phyloP scores from a whole-genome alignment of 257 asterid genomes.

The Solanum etuberosum region DNA sequence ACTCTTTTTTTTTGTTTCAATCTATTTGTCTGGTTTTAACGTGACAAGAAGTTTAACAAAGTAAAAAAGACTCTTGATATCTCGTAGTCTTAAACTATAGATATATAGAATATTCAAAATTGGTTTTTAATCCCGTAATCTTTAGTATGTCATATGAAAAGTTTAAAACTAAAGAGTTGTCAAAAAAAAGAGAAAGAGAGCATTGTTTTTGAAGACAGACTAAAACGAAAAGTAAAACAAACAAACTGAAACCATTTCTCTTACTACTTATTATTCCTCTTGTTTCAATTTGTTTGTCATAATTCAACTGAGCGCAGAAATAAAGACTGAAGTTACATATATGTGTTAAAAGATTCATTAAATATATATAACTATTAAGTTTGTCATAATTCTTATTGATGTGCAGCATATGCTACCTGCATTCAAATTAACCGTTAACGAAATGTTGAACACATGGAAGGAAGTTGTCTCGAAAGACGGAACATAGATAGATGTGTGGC shows the following conservation, averaged over 20 bases:
- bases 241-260: too few relatives aligned
- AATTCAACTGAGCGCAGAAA: too few relatives aligned
- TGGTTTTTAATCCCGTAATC: too few relatives aligned
- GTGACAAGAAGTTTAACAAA: background rate
- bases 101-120: too few relatives aligned
- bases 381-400: background rate
- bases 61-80: too few relatives aligned
- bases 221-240: background rate
- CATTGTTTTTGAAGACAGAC: too few relatives aligned
- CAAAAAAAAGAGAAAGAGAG: too few relatives aligned
- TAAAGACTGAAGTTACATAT: too few relatives aligned
- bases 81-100: too few relatives aligned
- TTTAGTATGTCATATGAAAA: background rate
- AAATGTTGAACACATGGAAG: constrained; percentile 2
- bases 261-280: background rate
- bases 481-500: constrained; percentile 6
- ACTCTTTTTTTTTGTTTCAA: background rate
- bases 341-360: background rate
- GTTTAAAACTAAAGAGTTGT: too few relatives aligned
- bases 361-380: too few relatives aligned
- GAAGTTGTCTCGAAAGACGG: background rate
- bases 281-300: too few relatives aligned
- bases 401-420: constrained; percentile 8
- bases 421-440: background rate
- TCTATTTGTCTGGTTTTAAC: background rate